Evolutionary conservation across 345 rosid genomes (phyloP), one percentile per base, ranked within the genome.

Genomic region (Aurinia saxatilis): DNA sequence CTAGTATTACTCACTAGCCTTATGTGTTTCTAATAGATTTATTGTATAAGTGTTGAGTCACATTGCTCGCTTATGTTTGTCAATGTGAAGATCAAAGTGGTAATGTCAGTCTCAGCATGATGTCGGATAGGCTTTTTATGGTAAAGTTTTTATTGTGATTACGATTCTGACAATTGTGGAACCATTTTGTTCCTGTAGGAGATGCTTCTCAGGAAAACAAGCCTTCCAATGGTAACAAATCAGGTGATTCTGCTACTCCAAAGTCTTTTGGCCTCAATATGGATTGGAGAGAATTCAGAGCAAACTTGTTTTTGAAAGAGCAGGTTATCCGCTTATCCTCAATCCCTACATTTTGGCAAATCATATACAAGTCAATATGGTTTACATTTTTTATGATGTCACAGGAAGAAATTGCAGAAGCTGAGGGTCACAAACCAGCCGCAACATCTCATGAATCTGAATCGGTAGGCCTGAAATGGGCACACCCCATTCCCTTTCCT

Each of bases 241-340:
- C 89, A 16, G 73, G 82, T 25, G 83, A 83, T 41, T 60, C 77
- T 16, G 50, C 79, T 27, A 70, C 88, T 59, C 83, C 83, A 40
- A 89, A 84, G 68, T 70, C 89, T 10, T 68, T 70, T 31, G 73
- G 55, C 49, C 50, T 62, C 10, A 79, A 65, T 42, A 71, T 31
- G 48, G 93, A 92, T 63, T 92, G 98, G 97, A 84, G 98, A 81
- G 93, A 81, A 65, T 92, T 92, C 73, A 81, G 98, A 71, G 97
- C 96, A 19, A 82, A 73, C 74, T 73, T 92, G 57, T 79, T 81
- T 75, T 67, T 75, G 46, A 78, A 74, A 56, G 96, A 86, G 61
- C 85, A 89, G 98, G 98, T 89, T 73, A 75, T 8, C 9, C 29
- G 6, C 69, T 66, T 40, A 48, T 52, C 15, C 12, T 33, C 16